Evolutionary conservation across 164 flowering plant genomes (phyloP), one percentile per base, ranked within the genome.

Genomic region (Vitis vinifera): DNA sequence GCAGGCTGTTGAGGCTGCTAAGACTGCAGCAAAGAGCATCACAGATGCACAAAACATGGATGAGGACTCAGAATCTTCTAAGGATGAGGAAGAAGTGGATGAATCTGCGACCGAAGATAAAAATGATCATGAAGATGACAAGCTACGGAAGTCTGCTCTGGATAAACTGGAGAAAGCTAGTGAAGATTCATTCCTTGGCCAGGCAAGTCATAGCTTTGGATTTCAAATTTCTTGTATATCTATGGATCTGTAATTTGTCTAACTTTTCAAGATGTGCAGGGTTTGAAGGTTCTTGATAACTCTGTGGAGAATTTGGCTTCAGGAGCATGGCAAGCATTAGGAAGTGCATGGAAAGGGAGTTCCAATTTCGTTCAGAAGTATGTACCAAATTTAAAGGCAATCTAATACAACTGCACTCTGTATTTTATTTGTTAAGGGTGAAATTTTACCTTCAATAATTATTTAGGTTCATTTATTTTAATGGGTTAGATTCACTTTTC

Each of bases 271-370:
- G 44, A 12, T 67, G 8, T 80, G 78, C 92, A 96, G 99, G 91
- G 97, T 70, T 73, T 96, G 77, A 96, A 88, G 83, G 98, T 73
- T 73, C 16, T 93, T 66, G 98, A 96, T 76, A 76, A 65, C 72
- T 93, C 98, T 9, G 97, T 96, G 71, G 99, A 96, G 80, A 88
- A 78, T 75, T 74, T 96, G 58, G 89, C 98, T 69, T 88, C 98
- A 7, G 98, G 99, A 73, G 98, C 99, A 72, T 96, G 99, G 99
- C 89, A 85, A 55, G 98, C 96, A 65, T 70, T 96, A 10, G 97
- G 97, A 73, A 92, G 70, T 87, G 99, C 97, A 62, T 87, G 80
- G 84, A 91, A 78, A 82, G 99, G 96, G 68, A 88, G 97, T 55
- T 83, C 96, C 14, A 51, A 65, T 71, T 76, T 92, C 2, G 91